Evolutionary conservation across 2,329 filamentous ascomycete species (phyloP).

Genomic region (Epichloe baconii): DNA sequence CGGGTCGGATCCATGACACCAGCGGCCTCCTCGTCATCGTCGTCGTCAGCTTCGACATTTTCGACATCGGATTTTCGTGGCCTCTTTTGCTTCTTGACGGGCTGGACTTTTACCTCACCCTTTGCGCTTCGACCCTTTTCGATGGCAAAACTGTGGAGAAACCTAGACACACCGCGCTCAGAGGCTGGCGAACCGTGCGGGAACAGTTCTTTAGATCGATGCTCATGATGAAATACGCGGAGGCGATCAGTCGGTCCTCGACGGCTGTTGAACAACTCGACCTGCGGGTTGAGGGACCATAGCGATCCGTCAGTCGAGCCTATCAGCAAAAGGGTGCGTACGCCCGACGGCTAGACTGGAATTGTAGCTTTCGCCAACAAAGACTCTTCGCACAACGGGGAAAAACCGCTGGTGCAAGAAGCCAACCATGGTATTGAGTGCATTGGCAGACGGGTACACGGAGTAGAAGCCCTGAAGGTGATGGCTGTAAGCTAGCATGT

Average conservation of each 20-base stretch:
- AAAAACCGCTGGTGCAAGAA: constrained; percentile 41
- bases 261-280: constrained; percentile 22
- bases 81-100: constrained; percentile 22
- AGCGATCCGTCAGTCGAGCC: constrained; percentile 42
- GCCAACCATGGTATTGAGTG: constrained; percentile 37
- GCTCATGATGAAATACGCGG: constrained; percentile 40
- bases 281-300: constrained; percentile 30
- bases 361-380: constrained; percentile 35
- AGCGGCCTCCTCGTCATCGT: constrained; percentile 21
- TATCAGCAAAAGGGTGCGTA: constrained; percentile 38
- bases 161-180: constrained; percentile 34
- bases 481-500: constrained; percentile 41
- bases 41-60: constrained; percentile 12
- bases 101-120: constrained; percentile 24
- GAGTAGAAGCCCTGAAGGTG: constrained; percentile 41
- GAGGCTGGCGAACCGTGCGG: constrained; percentile 15
- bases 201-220: constrained; percentile 24
- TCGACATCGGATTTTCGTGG: constrained; percentile 20
- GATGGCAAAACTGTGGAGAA: constrained; percentile 37
- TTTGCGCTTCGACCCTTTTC: constrained; percentile 36
- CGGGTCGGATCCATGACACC: constrained; percentile 25
- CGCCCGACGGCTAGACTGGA: constrained; percentile 36
- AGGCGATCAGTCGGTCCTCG: constrained; percentile 22
- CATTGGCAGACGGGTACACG: constrained; percentile 37
- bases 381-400: constrained; percentile 37